A percentile compares a stretch with the other conserved stretches of the same genome.
Conservation (phyloP, 1,284 basidiomycete genomes). For the Moesziomyces sp. region DNA sequence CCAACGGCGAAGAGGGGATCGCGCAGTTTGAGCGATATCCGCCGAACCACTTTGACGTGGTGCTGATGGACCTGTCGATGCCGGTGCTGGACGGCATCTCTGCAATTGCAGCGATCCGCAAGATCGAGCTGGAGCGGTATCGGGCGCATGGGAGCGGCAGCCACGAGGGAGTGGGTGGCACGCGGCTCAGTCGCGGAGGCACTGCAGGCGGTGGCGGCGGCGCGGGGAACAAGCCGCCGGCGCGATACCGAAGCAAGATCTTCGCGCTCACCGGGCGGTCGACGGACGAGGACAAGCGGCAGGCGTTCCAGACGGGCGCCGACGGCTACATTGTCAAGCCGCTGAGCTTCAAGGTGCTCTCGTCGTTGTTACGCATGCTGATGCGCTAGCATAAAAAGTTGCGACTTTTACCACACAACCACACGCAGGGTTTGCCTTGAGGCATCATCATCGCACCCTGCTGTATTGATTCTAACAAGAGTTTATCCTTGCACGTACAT, state of each 20-base stretch:
- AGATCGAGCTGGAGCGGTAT: conserved; percentile 75
- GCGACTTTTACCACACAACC: background rate
- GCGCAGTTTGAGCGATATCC: conserved; percentile 37
- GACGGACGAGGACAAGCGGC: conserved; percentile 87
- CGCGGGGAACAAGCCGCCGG: conserved; percentile 9
- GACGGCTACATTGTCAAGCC: conserved; percentile 83
- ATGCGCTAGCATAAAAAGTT: conserved; percentile 15
- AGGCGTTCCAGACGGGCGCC: conserved; percentile 90
- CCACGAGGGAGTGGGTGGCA: background rate
- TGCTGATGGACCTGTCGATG: conserved; percentile 85
- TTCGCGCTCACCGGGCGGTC: conserved; percentile 92
- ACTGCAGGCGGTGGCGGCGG: background rate
- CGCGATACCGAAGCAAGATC: conserved; percentile 73
- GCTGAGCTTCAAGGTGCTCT: conserved; percentile 50
- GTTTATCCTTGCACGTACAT: too few species aligned
- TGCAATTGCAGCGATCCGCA: conserved; percentile 83
- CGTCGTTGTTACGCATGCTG: conserved; percentile 48
- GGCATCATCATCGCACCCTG: too few species aligned
- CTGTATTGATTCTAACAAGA: too few species aligned
- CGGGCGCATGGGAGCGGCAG: conserved; percentile 6
- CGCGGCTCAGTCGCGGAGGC: background rate
- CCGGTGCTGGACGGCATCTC: conserved; percentile 86
- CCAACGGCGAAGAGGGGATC: conserved; percentile 60
- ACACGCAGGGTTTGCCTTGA: background rate
- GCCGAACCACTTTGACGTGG: conserved; percentile 52